Base-by-base conservation (phyloP, 2,329 filamentous ascomycete genomes). In the Phialocephala sp. region DNA sequence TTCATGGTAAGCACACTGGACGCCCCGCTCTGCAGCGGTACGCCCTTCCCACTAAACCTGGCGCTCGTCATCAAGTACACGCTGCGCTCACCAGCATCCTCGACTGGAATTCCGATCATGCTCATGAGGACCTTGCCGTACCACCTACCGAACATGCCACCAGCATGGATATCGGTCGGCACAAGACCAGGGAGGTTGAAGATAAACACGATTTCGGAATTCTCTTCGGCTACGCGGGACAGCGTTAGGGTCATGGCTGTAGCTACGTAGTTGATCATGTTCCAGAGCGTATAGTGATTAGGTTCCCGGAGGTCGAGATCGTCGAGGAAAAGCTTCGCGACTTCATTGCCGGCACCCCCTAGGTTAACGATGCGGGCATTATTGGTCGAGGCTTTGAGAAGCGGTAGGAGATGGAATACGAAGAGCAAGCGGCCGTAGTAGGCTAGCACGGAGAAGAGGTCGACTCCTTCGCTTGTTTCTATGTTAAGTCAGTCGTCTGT, bases 391-490 rank as follows among this genome's bases (percentile, higher is more conserved):
- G 32, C 32, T 12, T 41, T 58, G 15, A 58, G 55, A 8, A 60
- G 41, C 2, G 59, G 59, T 0, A 60, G 18, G 1, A 60, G 41
- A 20, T 60, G 43, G 14, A 52, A n/a, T 27, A 60, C 18, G 43
- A 39, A 60, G 24, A 52, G 43, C 9, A 60, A 18, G 18, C 59
- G 45, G n/a, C 27, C 41, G n/a, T 50, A 60, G 59, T 47, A 52
- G 20, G 41, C 22, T 15, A 52, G 35, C 18, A 43, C 43, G 3
- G 24, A 18, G 24, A 50, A 60, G 14, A 37, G 12, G 9, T 60
- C 59, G 24, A 60, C 11, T 24, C 59, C 45, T 36, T 60, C 59
- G 27, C 41, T 39, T 36, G 59, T 60, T 54, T 52, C 59, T 60
- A 22, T 18, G 43, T 5, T 14, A 18, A 2, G 9, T 20, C 6